Evolutionary conservation across 306 rosid species (phyloP), one percentile per base, ranked within the genome.

Genomic region (Castanea mollissima): DNA sequence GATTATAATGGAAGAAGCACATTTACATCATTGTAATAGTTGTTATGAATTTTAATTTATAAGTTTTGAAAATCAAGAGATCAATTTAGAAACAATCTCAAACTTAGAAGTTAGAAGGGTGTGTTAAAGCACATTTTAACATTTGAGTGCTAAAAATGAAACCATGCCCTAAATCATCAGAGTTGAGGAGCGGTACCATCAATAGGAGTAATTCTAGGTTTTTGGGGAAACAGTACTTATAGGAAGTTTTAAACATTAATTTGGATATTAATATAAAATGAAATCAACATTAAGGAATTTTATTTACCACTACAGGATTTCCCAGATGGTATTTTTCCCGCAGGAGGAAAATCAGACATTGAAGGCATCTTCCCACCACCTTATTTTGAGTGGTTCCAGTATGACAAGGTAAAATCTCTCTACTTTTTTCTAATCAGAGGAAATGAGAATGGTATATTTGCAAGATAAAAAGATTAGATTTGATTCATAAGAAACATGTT

Each of bases 351-450:
- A 73, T 94, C 97, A 60, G 97, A 94, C 55, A 91, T 92, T 9
- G 97, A 94, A 82, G 90, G 94, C 79, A 75, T 92, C 74, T 94
- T 87, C 82, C 96, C 94, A 71, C 94, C 96, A 52, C 96, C 98
- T 29, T 92, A 89, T 73, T 92, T 76, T 65, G 98, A 94, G 89
- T 92, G 98, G 98, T 94, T 92, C 82, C 98, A 94, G 80, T 94
- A 87, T 15, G 68, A 86, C 82, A 87, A 89, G 96, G 97, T 90
- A 85, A 20, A 18, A 8, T 20, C 11, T 68, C 63, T 15, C 19
- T 57, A 20, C 38, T 60, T n/a, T 5, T 29, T 29, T 49, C 32
- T 20, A 6, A 34, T 16, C 6, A 14, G 25, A 34, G 71, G 25
- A 65, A 34, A 6, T 2, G 5, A 67, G 51, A 34, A 29, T 2